Evolutionary conservation across 2,329 filamentous ascomycete species (phyloP).

Genomic region (Pleoardoris graminearum): DNA sequence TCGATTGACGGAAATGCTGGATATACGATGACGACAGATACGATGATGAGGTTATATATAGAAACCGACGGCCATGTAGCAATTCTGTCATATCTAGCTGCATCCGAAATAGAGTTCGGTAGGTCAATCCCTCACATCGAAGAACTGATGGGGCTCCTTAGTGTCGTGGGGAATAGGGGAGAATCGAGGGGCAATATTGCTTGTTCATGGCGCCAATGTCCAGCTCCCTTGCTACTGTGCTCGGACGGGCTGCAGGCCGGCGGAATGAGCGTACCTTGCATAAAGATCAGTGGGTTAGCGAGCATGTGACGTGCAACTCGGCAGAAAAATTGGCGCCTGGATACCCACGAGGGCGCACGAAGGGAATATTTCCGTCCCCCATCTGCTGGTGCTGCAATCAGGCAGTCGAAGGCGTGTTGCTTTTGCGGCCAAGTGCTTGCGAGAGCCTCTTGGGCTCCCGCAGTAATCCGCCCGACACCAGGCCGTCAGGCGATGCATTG

Average conservation of each 20-base stretch:
- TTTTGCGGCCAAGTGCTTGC: neutral
- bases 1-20: constrained; percentile 1
- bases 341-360: no score
- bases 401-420: neutral
- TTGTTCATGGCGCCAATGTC: constrained; percentile 12
- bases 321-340: no score
- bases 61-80: constrained; percentile 14
- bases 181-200: constrained; percentile 7
- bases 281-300: constrained; percentile 13
- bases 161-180: neutral
- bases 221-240: constrained; percentile 16
- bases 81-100: neutral
- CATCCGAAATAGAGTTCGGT: neutral
- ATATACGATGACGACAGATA: neutral
- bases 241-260: neutral
- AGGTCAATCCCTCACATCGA: neutral
- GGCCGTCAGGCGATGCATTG: constrained; percentile 2
- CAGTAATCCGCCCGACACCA: constrained; percentile 12
- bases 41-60: constrained; percentile 14
- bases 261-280: constrained; percentile 27
- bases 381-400: constrained; percentile 7
- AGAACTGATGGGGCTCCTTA: neutral
- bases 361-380: neutral
- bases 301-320: constrained; percentile 17
- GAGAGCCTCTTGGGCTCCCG: no score